Percentiles rank a stretch among this genome's conserved stretches.
Evolutionary conservation across 768 basidiomycete genomes (phyloP).

Genomic region (Lactarius akahatsu): DNA sequence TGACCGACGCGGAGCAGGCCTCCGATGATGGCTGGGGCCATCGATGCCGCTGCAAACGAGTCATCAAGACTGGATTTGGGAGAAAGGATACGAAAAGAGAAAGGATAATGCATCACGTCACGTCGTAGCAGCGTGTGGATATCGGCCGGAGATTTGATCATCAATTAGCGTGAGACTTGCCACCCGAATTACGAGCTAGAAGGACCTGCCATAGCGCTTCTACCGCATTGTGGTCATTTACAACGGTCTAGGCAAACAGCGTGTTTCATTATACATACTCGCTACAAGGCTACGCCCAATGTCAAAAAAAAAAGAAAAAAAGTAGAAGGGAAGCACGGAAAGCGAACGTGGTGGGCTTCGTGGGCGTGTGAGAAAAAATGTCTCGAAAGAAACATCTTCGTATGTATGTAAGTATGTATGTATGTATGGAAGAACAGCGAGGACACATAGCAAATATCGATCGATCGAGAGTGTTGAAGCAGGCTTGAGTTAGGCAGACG

Average conservation of each 20-base stretch:
- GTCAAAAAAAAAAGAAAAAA: slow-evolving; percentile 3
- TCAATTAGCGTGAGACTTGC: neutral
- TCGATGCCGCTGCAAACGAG: neutral
- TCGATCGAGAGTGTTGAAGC: neutral
- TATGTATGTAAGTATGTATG: slow-evolving; percentile 1
- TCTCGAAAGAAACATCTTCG: slow-evolving; percentile 3
- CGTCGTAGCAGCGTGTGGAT: neutral
- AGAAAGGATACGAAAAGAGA: neutral
- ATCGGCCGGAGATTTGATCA: neutral
- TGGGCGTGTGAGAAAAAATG: slow-evolving; percentile 6
- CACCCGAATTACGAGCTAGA: neutral
- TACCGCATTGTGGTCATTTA: neutral
- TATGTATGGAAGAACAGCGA: slow-evolving; percentile 1
- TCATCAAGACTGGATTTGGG: neutral
- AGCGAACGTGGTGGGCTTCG: slow-evolving; percentile 12
- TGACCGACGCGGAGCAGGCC: neutral
- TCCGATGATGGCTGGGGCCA: neutral
- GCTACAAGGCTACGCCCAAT: slow-evolving; percentile 22
- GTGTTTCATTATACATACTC: slow-evolving; percentile 23
- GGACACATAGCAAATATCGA: slow-evolving; percentile 3
- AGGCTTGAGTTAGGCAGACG: slow-evolving; percentile 1
- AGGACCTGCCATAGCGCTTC: neutral
- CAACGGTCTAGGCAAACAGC: neutral
- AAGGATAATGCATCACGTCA: neutral
- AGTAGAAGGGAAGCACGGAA: slow-evolving; percentile 9